These are phyloP conservation scores for Knoxia roxburghii DNA, from an alignment of 257 asterid genomes.

Conservation along the genomic window DNA sequence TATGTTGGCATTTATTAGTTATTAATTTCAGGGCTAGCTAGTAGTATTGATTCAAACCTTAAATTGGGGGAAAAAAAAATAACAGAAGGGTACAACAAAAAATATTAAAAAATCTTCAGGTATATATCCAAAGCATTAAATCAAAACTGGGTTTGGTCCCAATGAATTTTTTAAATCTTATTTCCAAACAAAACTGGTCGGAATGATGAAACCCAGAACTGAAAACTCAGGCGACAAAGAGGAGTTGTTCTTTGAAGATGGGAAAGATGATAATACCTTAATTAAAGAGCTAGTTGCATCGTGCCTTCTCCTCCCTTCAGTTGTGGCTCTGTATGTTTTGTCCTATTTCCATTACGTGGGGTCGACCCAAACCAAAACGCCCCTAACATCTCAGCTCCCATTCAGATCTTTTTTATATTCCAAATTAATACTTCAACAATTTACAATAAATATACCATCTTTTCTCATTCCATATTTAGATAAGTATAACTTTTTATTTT, in stretches of 20 bases:
- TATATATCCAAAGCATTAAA: not conserved
- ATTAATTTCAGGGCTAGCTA: too few relatives aligned
- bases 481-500: too few relatives aligned
- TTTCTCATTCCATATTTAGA: too few relatives aligned
- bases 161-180: not conserved
- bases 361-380: not conserved
- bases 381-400: not conserved
- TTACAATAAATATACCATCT: not conserved
- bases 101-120: too few relatives aligned
- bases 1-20: too few relatives aligned
- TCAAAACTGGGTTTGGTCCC: not conserved
- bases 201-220: not conserved
- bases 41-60: too few relatives aligned
- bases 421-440: not conserved
- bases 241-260: not conserved
- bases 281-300: not conserved
- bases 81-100: too few relatives aligned
- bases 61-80: too few relatives aligned
- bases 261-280: too few relatives aligned
- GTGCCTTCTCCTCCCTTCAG: not conserved
- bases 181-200: not conserved
- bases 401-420: not conserved
- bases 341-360: not conserved
- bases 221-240: constrained; percentile 1
- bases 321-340: not conserved